Evolutionary conservation across 495 filamentous ascomycete genomes (phyloP).

Genomic region (Tricharina praecox): DNA sequence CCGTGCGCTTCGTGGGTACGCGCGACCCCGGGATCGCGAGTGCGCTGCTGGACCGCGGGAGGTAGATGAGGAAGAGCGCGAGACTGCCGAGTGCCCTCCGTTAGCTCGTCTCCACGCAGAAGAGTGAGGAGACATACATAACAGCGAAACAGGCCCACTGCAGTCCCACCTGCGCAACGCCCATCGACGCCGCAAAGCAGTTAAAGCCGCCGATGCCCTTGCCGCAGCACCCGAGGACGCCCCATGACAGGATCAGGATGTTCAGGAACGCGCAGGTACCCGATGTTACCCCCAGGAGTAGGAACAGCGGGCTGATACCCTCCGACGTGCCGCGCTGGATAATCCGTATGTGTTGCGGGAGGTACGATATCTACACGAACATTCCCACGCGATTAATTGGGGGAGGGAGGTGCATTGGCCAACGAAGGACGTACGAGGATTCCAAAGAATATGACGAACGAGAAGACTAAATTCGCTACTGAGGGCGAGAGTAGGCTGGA

Average conservation of each 20-base stretch:
- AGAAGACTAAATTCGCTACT: conserved; percentile 23
- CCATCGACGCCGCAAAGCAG: conserved; percentile 68
- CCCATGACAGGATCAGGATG: conserved; percentile 66
- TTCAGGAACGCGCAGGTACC: conserved; percentile 78
- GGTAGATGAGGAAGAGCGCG: conserved; percentile 72
- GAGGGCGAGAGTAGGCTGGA: conserved; percentile 20
- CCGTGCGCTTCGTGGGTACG: conserved; percentile 46
- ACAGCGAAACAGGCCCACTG: conserved; percentile 84
- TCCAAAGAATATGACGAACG: conserved; percentile 58
- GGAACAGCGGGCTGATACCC: conserved; percentile 85
- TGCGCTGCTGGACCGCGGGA: conserved; percentile 48
- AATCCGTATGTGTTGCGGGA: conserved; percentile 88
- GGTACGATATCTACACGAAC: conserved; percentile 47
- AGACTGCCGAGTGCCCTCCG: conserved; percentile 36
- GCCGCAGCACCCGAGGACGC: conserved; percentile 63
- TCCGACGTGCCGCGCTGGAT: conserved; percentile 73
- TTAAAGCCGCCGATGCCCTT: conserved; percentile 59
- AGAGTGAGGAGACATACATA: conserved; percentile 44
- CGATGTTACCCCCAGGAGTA: conserved; percentile 79
- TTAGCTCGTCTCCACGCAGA: conserved; percentile 6
- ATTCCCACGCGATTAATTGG: not conserved
- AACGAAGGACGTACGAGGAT: conserved; percentile 43
- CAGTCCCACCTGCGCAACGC: conserved; percentile 72
- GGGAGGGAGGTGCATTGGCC: not conserved
- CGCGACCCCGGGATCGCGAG: conserved; percentile 28